These are phyloP conservation scores for Diaporthe aspalathi DNA, from an alignment of 2,329 filamentous ascomycete genomes.

Conservation along the genomic window DNA sequence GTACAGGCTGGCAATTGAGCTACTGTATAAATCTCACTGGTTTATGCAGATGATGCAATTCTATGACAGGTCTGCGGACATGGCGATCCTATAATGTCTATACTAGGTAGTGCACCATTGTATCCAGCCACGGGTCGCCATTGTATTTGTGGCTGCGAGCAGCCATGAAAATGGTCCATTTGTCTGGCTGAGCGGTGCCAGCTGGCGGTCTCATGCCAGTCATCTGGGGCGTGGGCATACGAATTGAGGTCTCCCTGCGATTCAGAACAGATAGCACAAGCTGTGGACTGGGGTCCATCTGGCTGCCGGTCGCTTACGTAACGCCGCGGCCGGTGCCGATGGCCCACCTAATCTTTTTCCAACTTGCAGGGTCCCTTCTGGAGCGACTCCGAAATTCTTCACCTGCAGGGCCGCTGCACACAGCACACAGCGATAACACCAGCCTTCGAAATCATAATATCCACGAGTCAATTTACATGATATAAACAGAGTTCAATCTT, in stretches of 20 bases:
- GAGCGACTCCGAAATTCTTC: not conserved
- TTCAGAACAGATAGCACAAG: not conserved
- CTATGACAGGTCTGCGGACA: not conserved
- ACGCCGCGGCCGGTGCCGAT: not conserved
- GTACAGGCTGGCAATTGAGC: no score
- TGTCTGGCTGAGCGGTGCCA: no score
- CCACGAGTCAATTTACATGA: not conserved
- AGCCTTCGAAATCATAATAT: slow-evolving; percentile 24
- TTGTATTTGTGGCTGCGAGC: not conserved
- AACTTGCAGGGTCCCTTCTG: not conserved
- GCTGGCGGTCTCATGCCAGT: not conserved
- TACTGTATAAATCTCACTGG: no score
- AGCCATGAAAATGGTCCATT: not conserved
- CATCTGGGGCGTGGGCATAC: no score
- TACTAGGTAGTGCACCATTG: not conserved
- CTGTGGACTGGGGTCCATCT: no score
- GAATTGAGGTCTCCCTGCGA: no score
- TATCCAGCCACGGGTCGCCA: not conserved
- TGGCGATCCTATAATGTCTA: not conserved
- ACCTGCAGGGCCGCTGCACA: not conserved
- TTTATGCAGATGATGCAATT: no score
- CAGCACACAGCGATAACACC: not conserved
- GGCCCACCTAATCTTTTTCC: slow-evolving; percentile 36
- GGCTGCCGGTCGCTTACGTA: slow-evolving; percentile 14
- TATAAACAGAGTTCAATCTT: slow-evolving; percentile 6